phyloP scores from a whole-genome alignment of 2,329 filamentous ascomycete genomes.

The Trichoderma gracile region DNA sequence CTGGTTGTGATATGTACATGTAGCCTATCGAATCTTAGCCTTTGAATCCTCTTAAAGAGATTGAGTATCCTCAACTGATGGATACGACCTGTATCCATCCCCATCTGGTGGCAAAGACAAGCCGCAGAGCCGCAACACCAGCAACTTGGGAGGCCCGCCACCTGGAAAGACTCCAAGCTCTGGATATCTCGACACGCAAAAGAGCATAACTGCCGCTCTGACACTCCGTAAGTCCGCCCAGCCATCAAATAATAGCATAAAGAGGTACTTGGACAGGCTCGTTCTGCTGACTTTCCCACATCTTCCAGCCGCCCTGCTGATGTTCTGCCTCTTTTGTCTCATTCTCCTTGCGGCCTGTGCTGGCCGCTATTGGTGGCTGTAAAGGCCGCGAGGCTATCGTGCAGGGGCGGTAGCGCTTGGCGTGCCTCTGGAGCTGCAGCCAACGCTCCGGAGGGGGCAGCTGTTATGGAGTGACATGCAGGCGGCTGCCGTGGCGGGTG shows the following conservation, averaged over 20 bases:
- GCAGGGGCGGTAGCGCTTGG: constrained; percentile 18
- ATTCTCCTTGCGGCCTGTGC: background rate
- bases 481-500: background rate
- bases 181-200: background rate
- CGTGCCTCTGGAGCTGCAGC: constrained; percentile 1
- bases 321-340: constrained; percentile 8
- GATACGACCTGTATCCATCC: background rate
- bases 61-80: too few relatives aligned
- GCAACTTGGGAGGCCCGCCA: too few relatives aligned
- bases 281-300: background rate
- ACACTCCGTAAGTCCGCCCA: background rate
- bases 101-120: background rate
- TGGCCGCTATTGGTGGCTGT: constrained; percentile 17
- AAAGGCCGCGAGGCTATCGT: constrained; percentile 7
- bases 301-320: constrained; percentile 12
- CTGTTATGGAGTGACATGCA: constrained; percentile 21
- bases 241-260: background rate
- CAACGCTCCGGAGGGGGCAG: background rate
- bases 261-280: background rate
- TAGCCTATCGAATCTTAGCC: too few relatives aligned
- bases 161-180: background rate
- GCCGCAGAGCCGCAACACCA: background rate
- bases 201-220: background rate
- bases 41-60: too few relatives aligned
- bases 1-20: too few relatives aligned